A percentile compares a stretch with the other conserved stretches of the same genome.
Conservation (phyloP, 2,329 filamentous ascomycete genomes). For the Monosporascus cannonballus region DNA sequence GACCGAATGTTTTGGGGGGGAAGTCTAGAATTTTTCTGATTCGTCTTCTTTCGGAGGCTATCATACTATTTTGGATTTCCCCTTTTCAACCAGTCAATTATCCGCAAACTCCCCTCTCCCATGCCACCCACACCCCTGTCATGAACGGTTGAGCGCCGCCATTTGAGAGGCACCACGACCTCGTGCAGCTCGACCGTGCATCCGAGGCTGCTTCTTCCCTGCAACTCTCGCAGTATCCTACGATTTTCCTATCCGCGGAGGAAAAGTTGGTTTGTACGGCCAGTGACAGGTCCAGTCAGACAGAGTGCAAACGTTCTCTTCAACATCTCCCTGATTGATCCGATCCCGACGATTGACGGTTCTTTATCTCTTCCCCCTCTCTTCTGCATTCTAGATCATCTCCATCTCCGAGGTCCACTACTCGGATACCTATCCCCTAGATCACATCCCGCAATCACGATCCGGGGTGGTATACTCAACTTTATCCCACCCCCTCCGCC, state of each 20-base stretch:
- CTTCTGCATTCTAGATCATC: background rate
- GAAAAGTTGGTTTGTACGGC: background rate
- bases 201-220: constrained; percentile 6
- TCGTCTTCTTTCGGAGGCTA: background rate
- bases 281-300: background rate
- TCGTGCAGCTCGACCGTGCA: constrained; percentile 13
- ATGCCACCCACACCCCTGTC: background rate
- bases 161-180: constrained; percentile 24
- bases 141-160: constrained; percentile 4
- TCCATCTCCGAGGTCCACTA: background rate
- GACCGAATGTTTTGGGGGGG: background rate
- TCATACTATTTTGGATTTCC: background rate
- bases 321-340: background rate
- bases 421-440: background rate
- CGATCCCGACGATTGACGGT: background rate
- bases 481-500: background rate
- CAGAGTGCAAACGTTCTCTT: background rate
- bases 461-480: background rate
- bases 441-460: too few species aligned
- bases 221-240: background rate
- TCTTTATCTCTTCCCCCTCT: background rate
- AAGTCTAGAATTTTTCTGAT: background rate
- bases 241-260: background rate
- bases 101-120: background rate
- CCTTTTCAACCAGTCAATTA: background rate